Evolutionary conservation across 2,329 filamentous ascomycete genomes (phyloP), one percentile per base, ranked within the genome.

Genomic region (Sporothrix pseudoabietina): DNA sequence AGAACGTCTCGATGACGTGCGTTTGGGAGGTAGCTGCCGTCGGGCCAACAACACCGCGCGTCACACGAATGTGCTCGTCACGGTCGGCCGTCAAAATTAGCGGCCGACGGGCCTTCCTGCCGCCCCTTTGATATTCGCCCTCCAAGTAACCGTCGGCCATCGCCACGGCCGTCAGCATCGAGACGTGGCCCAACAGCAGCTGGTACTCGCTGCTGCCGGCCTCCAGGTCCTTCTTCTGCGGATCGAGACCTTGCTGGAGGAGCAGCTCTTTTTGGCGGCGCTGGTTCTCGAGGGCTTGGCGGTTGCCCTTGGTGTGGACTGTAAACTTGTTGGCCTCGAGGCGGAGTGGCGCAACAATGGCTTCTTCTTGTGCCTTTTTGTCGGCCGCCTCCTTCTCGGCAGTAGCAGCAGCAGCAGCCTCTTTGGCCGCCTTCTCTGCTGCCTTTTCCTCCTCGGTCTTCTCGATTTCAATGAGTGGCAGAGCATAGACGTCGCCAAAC

Each of bases 401-500:
- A 0, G 66, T 35, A 5, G 52, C 52, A 30, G 52, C 52, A 5
- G 52, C 52, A 30, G 52, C 52, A 26, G 52, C 71, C 19, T 68
- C 47, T n/a, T 39, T 52, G 2, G 14, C 32, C 2, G n/a, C 35
- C 32, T 63, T 49, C 10, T 65, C 65, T 63, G 39, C 72, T 14
- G 54, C 69, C 71, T 71, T 70, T 10, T 47, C 63, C 7, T 14
- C 41, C 41, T 57, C 39, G 57, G 73, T 69, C 16, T 77, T 71
- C 26, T 76, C 72, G 19, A 74, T 66, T 26, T 77, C 76, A 61
- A 94, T 80, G 3, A 98, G 85, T 16, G 96, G 95, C 8, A 99
- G 83, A 12, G 92, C 88, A 82, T 97, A 98, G 75, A 98, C 95
- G 80, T 99, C 96, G 76, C 96, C 96, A 79, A 98, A 98, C 82